Percentiles rank a stretch among this genome's conserved stretches.
These are phyloP conservation scores for Leccinum obscurum DNA, from an alignment of 768 basidiomycete species.

Conservation along the genomic window DNA sequence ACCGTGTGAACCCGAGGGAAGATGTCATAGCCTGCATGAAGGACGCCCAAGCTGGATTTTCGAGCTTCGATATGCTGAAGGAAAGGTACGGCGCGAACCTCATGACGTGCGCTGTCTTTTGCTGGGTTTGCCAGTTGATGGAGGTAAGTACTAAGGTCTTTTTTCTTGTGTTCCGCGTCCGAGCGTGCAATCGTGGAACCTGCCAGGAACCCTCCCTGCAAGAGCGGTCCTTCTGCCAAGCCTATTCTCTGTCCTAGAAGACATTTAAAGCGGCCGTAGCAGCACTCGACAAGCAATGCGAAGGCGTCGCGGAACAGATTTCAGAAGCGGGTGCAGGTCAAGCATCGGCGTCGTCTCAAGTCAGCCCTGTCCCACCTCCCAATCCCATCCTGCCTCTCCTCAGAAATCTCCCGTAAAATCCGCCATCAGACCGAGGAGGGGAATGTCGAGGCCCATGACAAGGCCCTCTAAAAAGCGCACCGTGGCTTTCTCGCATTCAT, in stretches of 20 bases:
- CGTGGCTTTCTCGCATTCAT: slow-evolving; percentile 15
- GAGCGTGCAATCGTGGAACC: background rate
- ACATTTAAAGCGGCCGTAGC: slow-evolving; percentile 23
- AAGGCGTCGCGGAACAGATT: slow-evolving; percentile 25
- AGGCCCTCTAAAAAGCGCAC: slow-evolving; percentile 36
- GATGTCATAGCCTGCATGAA: slow-evolving; percentile 34
- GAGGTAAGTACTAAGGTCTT: slow-evolving; percentile 29
- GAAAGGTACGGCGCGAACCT: slow-evolving; percentile 18
- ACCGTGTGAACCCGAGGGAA: slow-evolving; percentile 18
- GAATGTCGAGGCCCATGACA: background rate
- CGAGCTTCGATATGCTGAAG: slow-evolving; percentile 15
- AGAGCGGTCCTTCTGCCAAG: slow-evolving; percentile 19
- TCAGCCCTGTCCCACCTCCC: background rate
- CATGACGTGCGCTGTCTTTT: slow-evolving; percentile 43
- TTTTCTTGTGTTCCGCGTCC: background rate
- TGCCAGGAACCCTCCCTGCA: slow-evolving; percentile 13
- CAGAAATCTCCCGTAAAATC: slow-evolving; percentile 25
- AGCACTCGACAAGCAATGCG: slow-evolving; percentile 27
- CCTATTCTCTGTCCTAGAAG: slow-evolving; percentile 16
- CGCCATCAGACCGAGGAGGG: slow-evolving; percentile 13
- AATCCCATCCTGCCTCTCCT: slow-evolving; percentile 8
- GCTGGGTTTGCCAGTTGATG: slow-evolving; percentile 44
- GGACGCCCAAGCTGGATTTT: slow-evolving; percentile 32
- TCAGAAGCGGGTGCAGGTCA: slow-evolving; percentile 1
- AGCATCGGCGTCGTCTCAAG: slow-evolving; percentile 1